Evolutionary conservation across 768 basidiomycete genomes (phyloP).

Genomic region (Trametes coccinea): DNA sequence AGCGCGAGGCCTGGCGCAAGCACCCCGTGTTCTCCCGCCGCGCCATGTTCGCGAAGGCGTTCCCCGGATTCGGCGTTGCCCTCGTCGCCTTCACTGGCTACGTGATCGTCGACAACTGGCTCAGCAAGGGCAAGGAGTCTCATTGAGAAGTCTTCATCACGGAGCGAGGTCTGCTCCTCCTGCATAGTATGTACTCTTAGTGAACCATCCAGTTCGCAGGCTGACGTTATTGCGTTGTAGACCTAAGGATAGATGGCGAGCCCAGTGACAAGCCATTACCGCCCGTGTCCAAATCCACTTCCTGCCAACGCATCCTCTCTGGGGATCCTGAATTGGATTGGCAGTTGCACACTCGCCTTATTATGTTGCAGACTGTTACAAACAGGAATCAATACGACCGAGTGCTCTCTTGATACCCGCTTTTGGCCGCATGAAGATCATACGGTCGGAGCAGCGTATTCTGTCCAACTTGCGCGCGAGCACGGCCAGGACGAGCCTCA

Average conservation of each 20-base stretch:
- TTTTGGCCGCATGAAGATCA: too few species aligned
- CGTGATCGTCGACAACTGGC: constrained; percentile 80
- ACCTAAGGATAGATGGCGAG: too few species aligned
- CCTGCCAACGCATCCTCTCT: too few species aligned
- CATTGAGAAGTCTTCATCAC: constrained; percentile 3
- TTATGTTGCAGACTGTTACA: not conserved
- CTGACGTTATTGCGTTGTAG: too few species aligned
- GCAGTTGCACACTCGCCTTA: not conserved
- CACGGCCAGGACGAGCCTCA: too few species aligned
- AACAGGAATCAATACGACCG: not conserved
- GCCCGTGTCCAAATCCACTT: too few species aligned
- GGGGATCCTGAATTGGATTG: too few species aligned
- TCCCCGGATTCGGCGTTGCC: constrained; percentile 94
- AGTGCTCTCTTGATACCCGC: too few species aligned
- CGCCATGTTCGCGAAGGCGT: constrained; percentile 85
- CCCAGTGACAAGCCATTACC: too few species aligned
- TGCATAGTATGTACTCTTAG: not conserved
- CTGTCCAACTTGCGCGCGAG: too few species aligned
- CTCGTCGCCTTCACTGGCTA: constrained; percentile 91
- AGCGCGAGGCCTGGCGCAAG: constrained; percentile 90
- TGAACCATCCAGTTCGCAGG: too few species aligned
- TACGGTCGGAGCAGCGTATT: too few species aligned
- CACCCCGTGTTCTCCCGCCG: constrained; percentile 85
- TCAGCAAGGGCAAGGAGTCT: constrained; percentile 39
- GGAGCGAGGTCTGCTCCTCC: not conserved